Evolutionary conservation across 1,284 basidiomycete species (phyloP).

Genomic region (Fomes fomentarius): DNA sequence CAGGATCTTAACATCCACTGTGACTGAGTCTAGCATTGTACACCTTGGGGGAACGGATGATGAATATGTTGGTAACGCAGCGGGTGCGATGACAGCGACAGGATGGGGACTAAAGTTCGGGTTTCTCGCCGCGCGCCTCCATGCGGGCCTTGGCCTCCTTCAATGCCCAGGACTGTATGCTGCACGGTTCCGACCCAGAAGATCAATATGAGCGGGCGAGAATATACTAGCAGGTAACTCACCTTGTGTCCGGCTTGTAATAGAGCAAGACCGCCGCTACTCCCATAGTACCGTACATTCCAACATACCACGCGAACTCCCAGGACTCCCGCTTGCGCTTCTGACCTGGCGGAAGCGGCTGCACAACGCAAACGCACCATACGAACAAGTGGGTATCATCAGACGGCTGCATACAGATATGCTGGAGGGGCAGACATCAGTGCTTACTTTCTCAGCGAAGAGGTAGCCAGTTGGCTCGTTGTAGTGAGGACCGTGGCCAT

Average conservation of each 20-base stretch:
- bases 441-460: conserved; percentile 85
- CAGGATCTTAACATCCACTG: conserved; percentile 18
- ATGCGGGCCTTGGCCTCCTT: conserved; percentile 87
- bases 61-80: neutral
- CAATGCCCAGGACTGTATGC: conserved; percentile 90
- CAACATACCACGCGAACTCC: conserved; percentile 88
- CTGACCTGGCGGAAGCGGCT: conserved; percentile 80
- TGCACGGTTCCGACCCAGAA: conserved; percentile 32
- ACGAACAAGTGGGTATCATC: too few relatives aligned
- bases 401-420: too few relatives aligned
- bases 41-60: conserved; percentile 1
- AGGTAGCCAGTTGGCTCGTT: conserved; percentile 89
- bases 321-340: conserved; percentile 87
- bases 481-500: conserved; percentile 73
- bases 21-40: conserved; percentile 5
- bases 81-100: neutral
- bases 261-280: conserved; percentile 79
- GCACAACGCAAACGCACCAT: too few relatives aligned
- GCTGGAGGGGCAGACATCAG: neutral
- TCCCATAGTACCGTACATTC: conserved; percentile 90
- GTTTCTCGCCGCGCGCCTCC: conserved; percentile 86
- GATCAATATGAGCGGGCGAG: neutral
- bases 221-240: conserved; percentile 35
- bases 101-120: conserved; percentile 50
- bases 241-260: conserved; percentile 98